Base-by-base conservation (phyloP, 2,329 filamentous ascomycete species). In the Talaromyces atroroseus region DNA sequence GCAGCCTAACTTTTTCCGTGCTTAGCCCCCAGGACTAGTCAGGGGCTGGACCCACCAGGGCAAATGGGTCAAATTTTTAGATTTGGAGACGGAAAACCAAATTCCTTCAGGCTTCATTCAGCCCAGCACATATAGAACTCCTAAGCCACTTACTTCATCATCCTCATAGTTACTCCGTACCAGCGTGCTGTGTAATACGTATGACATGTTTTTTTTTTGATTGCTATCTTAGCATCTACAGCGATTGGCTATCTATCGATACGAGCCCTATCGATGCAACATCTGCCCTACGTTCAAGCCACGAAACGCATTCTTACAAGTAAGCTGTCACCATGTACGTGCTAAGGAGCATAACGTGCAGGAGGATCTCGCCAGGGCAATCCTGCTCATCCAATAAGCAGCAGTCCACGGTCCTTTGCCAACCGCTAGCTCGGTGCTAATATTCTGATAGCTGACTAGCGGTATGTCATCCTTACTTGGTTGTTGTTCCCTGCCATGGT, bases 21-120 rank as follows among this genome's bases (percentile, higher is more conserved):
- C 14, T n/a, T 44, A 44, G 40, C 40, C 2, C 20, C 10, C 8
- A 44, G 18, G n/a, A 3, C 18, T 46, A 47, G 51, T 53, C 51
- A 53, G 51, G 51, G 51, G 51, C 51, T 53, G 51, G 51, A 20
- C 20, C 51, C 51, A 53, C 51, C 10, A 5, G 16, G 38, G 32
- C 32, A 10, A 36, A 14, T 32, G 29, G 8, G 10, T 11, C 29
- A 8, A 36, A 16, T 16, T 29, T n/a, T 36, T 36, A 16, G 6
- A 21, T 23, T 23, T 23, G 7, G 20, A 21, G 18, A 21, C 11
- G 40, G 23, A 44, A 44, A 44, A 42, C n/a, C 21, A 42, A 21
- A 42, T 18, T 40, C 16, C 21, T 42, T 42, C 40, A 21, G 4
- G 2, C 11, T 36, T 8, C n/a, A 5, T 42, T 42, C 40, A 20